Evolutionary conservation across 2,329 filamentous ascomycete species (phyloP).

Genomic region (Epichloe gansuensis): DNA sequence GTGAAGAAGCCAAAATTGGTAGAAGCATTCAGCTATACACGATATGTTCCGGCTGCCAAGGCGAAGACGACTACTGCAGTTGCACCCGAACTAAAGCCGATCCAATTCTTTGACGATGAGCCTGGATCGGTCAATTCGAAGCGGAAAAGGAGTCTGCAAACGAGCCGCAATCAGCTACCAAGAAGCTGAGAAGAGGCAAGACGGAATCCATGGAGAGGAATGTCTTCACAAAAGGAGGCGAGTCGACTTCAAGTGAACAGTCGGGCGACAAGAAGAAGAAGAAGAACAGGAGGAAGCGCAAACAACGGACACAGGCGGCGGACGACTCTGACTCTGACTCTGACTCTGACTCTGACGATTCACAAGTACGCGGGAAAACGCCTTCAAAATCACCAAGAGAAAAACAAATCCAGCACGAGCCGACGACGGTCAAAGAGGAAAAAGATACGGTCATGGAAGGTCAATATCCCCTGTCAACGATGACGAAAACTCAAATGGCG

Average conservation of each 20-base stretch:
- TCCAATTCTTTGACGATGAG: constrained; percentile 19
- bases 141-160: constrained; percentile 24
- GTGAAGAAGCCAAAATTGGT: constrained; percentile 3
- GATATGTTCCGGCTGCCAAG: constrained; percentile 28
- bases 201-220: constrained; percentile 5
- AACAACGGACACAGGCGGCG: constrained; percentile 19
- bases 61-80: constrained; percentile 5
- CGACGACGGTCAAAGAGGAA: neutral
- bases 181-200: constrained; percentile 19
- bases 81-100: constrained; percentile 4
- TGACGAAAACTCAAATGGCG: neutral
- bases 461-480: neutral
- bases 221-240: constrained; percentile 8
- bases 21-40: constrained; percentile 23
- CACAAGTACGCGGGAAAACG: constrained; percentile 4
- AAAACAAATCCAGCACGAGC: neutral
- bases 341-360: constrained; percentile 9
- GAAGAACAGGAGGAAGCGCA: constrained; percentile 25
- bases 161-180: constrained; percentile 20
- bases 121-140: constrained; percentile 17
- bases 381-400: neutral
- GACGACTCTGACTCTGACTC: constrained; percentile 8
- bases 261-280: constrained; percentile 9
- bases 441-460: neutral
- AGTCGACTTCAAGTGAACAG: neutral